A percentile compares a stretch with the other conserved stretches of the same genome.
Evolutionary conservation across 257 asterid genomes (phyloP).

Genomic region (Scutellaria galericulata): DNA sequence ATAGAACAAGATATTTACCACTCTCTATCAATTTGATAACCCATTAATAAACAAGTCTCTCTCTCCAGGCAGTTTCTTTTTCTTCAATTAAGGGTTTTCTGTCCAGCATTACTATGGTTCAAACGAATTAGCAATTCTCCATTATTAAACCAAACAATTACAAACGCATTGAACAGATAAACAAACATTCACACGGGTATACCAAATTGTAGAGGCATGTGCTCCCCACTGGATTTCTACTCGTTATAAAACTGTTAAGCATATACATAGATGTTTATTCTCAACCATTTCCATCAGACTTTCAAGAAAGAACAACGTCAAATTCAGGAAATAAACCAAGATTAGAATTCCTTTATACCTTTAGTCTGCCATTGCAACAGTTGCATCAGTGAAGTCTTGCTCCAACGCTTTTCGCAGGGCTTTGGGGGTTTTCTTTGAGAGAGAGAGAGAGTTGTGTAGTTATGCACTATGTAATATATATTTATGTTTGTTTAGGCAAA

Average conservation of each 20-base stretch:
- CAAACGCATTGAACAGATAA: constrained; percentile 36
- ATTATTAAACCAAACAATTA: constrained; percentile 33
- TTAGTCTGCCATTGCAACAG: constrained; percentile 45
- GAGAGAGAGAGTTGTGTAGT: constrained; percentile 31
- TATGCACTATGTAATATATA: constrained; percentile 36
- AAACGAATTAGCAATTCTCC: constrained; percentile 25
- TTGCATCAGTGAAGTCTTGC: constrained; percentile 39
- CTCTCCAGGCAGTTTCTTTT: constrained; percentile 17
- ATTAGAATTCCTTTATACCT: constrained; percentile 38
- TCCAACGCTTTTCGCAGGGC: constrained; percentile 35
- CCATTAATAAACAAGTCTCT: constrained; percentile 27
- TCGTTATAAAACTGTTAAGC: constrained; percentile 30
- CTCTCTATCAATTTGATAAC: constrained; percentile 26
- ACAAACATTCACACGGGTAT: constrained; percentile 35
- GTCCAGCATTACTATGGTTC: constrained; percentile 29
- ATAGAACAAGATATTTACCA: constrained; percentile 2
- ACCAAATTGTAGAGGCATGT: constrained; percentile 30
- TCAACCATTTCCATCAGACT: constrained; percentile 11
- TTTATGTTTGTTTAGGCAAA: constrained; percentile 32
- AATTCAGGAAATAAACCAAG: constrained; percentile 33
- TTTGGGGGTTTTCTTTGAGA: constrained; percentile 33
- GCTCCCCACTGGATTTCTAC: constrained; percentile 29
- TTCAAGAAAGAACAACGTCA: constrained; percentile 34
- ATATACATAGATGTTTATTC: background rate
- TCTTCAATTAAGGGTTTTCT: constrained; percentile 35